Conservation (phyloP, 2,329 filamentous ascomycete species). For the Cladosporium sp. region DNA sequence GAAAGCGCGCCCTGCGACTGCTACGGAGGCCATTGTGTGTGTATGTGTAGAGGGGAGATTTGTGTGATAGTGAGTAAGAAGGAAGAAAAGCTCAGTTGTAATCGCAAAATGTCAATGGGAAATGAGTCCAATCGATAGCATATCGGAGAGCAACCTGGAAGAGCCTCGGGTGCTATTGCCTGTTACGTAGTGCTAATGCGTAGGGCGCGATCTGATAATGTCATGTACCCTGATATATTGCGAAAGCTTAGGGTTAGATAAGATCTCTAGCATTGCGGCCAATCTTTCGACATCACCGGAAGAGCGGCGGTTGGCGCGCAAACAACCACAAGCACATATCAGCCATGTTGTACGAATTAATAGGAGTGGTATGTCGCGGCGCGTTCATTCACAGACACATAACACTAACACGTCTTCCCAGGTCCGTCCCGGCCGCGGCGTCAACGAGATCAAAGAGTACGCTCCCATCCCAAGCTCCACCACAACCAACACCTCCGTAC, state of each 20-base stretch:
- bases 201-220: not conserved
- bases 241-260: not conserved
- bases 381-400: not conserved
- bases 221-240: not conserved
- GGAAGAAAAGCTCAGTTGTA: not conserved
- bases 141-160: not conserved
- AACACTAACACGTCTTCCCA: constrained; percentile 40
- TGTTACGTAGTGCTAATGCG: constrained; percentile 8
- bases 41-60: not conserved
- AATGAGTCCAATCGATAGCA: constrained; percentile 7
- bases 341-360: constrained; percentile 92
- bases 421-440: constrained; percentile 82
- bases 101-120: not conserved
- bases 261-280: constrained; percentile 1
- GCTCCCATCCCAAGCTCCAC: constrained; percentile 36
- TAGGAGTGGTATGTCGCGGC: constrained; percentile 77
- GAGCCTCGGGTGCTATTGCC: constrained; percentile 5
- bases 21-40: constrained; percentile 22
- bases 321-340: constrained; percentile 11
- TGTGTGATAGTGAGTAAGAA: not conserved
- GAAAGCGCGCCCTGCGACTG: constrained; percentile 25
- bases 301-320: not conserved
- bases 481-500: constrained; percentile 21
- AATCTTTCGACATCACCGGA: constrained; percentile 7
- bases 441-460: constrained; percentile 94